Conservation (phyloP, 495 filamentous ascomycete species). For the Cercophora samala region DNA sequence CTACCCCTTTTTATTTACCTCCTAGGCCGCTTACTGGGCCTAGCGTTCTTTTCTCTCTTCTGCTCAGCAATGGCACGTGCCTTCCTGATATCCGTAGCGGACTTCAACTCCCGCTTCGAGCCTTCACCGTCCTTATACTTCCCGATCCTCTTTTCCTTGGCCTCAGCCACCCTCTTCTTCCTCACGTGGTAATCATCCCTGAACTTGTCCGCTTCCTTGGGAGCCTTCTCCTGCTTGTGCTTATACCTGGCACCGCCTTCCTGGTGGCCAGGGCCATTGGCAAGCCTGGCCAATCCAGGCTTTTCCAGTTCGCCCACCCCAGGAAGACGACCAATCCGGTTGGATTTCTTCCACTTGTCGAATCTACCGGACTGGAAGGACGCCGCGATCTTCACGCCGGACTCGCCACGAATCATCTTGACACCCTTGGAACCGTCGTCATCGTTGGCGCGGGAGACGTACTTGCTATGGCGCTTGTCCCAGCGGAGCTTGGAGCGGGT, state of each 20-base stretch:
- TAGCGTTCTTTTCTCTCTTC: slow-evolving; percentile 76
- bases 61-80: slow-evolving; percentile 69
- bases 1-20: slow-evolving; percentile 19
- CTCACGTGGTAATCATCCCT: slow-evolving; percentile 82
- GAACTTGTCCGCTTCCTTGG: slow-evolving; percentile 87
- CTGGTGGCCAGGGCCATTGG: slow-evolving; percentile 53
- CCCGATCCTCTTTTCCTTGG: slow-evolving; percentile 76
- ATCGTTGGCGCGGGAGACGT: slow-evolving; percentile 84
- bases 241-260: slow-evolving; percentile 58
- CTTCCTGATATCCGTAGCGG: slow-evolving; percentile 79
- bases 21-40: slow-evolving; percentile 67
- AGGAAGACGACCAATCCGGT: slow-evolving; percentile 74
- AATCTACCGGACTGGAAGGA: slow-evolving; percentile 91
- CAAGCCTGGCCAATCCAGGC: slow-evolving; percentile 54
- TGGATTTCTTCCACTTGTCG: slow-evolving; percentile 81
- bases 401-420: slow-evolving; percentile 85
- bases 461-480: slow-evolving; percentile 97
- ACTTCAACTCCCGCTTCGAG: slow-evolving; percentile 72
- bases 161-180: slow-evolving; percentile 86
- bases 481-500: slow-evolving; percentile 75
- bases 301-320: slow-evolving; percentile 77
- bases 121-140: slow-evolving; percentile 64
- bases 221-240: slow-evolving; percentile 79
- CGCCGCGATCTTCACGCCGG: slow-evolving; percentile 91
- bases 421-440: slow-evolving; percentile 84